Conservation (phyloP, 2,329 filamentous ascomycete species). For the Orbilia blumenaviensis region DNA sequence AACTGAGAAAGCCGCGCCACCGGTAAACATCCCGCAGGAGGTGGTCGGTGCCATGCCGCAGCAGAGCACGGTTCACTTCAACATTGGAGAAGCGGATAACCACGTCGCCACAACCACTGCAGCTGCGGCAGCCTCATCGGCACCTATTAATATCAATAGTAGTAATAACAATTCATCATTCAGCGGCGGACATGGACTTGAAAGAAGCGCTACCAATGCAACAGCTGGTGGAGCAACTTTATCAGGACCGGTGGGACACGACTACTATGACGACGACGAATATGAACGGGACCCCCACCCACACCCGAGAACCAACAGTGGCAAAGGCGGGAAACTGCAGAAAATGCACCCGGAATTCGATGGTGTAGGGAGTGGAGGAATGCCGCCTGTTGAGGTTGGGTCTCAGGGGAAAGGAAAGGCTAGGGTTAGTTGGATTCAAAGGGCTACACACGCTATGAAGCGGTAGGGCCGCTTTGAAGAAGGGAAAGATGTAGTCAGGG, state of each 20-base stretch:
- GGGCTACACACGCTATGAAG: conserved; percentile 37
- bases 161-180: conserved; percentile 1
- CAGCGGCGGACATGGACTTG: neutral
- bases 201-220: no score
- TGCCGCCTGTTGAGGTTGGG: neutral
- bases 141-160: no score
- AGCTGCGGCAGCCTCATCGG: no score
- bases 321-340: conserved; percentile 22
- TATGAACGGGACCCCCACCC: conserved; percentile 24
- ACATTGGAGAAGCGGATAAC: conserved; percentile 43
- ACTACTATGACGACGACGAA: conserved; percentile 45
- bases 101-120: conserved; percentile 32
- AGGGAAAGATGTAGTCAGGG: conserved; percentile 63
- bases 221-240: neutral
- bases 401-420: conserved; percentile 19
- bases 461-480: conserved; percentile 60
- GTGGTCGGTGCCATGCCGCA: conserved; percentile 35
- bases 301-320: conserved; percentile 6
- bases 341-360: conserved; percentile 50
- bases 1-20: conserved; percentile 30
- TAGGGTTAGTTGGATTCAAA: conserved; percentile 48
- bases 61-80: conserved; percentile 43
- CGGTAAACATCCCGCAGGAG: conserved; percentile 38
- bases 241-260: conserved; percentile 2
- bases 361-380: neutral